These are phyloP conservation scores for Xylariaceae sp. DNA, from an alignment of 2,329 filamentous ascomycete genomes.

Conservation along the genomic window DNA sequence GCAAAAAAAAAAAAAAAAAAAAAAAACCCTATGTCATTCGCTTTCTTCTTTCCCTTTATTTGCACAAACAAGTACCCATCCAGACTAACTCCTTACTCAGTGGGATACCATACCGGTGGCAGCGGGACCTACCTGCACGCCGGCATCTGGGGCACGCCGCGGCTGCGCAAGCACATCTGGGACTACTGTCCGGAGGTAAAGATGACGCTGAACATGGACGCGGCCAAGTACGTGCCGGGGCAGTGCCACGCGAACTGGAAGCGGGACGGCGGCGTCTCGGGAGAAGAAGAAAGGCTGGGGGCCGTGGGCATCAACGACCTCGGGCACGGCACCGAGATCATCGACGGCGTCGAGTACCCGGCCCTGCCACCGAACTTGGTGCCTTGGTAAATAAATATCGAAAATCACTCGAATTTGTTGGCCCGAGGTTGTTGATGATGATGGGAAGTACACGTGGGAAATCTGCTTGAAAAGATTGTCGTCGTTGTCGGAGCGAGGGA, in stretches of 20 bases:
- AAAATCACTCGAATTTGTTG: not conserved
- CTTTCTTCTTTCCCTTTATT: not conserved
- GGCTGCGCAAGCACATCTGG: conserved; percentile 54
- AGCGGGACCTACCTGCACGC: conserved; percentile 49
- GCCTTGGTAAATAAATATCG: conserved; percentile 34
- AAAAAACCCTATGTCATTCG: too few species aligned
- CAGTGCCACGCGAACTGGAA: conserved; percentile 51
- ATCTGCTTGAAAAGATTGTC: too few species aligned
- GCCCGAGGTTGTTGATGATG: too few species aligned
- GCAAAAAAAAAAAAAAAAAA: too few species aligned
- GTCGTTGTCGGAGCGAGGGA: too few species aligned
- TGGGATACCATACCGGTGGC: conserved; percentile 61
- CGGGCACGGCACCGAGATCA: conserved; percentile 44
- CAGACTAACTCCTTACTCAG: not conserved
- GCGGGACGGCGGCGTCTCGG: conserved; percentile 32
- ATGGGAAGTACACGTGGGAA: too few species aligned
- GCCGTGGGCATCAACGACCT: conserved; percentile 27
- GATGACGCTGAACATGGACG: conserved; percentile 59
- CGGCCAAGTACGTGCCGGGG: conserved; percentile 53
- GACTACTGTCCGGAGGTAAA: conserved; percentile 62
- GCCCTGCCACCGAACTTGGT: conserved; percentile 40
- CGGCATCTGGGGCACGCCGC: conserved; percentile 52
- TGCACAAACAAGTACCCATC: not conserved
- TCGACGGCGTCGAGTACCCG: conserved; percentile 46
- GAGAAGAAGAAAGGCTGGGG: conserved; percentile 9